Evolutionary conservation across 2,329 filamentous ascomycete species (phyloP), one percentile per base, ranked within the genome.

Genomic region (Ascochyta koolunga): DNA sequence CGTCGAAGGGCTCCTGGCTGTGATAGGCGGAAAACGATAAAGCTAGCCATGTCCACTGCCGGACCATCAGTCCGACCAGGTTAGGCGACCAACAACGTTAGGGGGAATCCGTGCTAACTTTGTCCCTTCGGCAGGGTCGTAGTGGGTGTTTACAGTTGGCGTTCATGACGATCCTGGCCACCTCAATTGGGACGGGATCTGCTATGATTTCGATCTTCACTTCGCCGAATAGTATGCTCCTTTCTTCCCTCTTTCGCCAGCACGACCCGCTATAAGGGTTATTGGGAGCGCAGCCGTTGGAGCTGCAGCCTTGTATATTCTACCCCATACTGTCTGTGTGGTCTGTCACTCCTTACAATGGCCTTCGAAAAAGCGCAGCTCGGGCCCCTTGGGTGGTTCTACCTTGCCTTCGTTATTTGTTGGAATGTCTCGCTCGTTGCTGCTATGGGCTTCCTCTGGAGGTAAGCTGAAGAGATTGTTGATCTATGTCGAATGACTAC

Each of bases 391-490:
- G 57, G 61, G 24, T 36, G 53, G 32, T 62, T 59, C 33, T 56
- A 33, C 44, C 56, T 48, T 48, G 44, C 35, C 42, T 64, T 36
- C 49, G 52, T 50, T 15, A 47, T 51, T 16, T 27, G 15, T 47
- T 56, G 53, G 53, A 50, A 56, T 42, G 33, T 56, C 11, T 50
- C 32, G 25, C 47, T 56, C 38, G 15, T 43, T 25, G 42, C 27
- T 31, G 53, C 53, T 35, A 58, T 66, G 49, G 33, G 31, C 33
- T 67, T 63, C 43, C 61, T 67, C 4, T 67, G 64, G 64, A 47
- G 27, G 53, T 47, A 31, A 46, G 47, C 47, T 19, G 13, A 15
- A 21, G 18, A 10, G 16, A 21, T 13, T 13, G 9, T 13, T 22
- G 18, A 1, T 3, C 18, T 13, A 8, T 2, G 9, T 15, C 31